Conservation (phyloP, 2,329 filamentous ascomycete genomes). For the Ampelomyces quisqualis region DNA sequence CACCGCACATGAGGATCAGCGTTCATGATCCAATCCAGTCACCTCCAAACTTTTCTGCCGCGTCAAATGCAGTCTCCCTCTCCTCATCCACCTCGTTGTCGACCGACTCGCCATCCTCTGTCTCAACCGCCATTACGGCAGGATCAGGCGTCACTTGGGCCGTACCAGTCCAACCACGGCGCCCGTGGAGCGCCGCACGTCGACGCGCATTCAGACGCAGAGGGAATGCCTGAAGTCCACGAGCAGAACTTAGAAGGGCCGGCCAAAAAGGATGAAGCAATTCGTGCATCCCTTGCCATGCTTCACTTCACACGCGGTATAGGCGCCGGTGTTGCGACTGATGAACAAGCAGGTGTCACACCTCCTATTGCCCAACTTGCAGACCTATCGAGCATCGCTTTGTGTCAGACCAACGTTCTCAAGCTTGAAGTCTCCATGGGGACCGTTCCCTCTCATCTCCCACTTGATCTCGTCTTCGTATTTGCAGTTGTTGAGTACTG, state of each 20-base stretch:
- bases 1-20: too few relatives aligned
- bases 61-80: too few relatives aligned
- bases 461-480: background rate
- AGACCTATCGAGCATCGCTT: background rate
- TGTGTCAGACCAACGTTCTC: background rate
- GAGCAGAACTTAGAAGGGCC: background rate
- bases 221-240: background rate
- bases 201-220: background rate
- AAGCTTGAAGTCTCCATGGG: constrained; percentile 1
- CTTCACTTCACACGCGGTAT: background rate
- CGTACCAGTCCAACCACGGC: background rate
- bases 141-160: background rate
- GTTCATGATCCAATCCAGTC: too few relatives aligned
- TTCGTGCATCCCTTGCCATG: background rate
- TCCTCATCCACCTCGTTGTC: too few relatives aligned
- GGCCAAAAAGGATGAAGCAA: background rate
- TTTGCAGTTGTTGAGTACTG: background rate
- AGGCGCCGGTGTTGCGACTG: background rate
- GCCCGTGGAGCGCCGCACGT: background rate
- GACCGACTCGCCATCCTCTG: too few relatives aligned
- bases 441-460: background rate
- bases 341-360: background rate
- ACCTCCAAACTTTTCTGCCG: too few relatives aligned
- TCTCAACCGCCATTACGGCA: background rate
- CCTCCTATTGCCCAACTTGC: background rate